Conservation (phyloP, 2,329 filamentous ascomycete species). For the Huntiella savannae region DNA sequence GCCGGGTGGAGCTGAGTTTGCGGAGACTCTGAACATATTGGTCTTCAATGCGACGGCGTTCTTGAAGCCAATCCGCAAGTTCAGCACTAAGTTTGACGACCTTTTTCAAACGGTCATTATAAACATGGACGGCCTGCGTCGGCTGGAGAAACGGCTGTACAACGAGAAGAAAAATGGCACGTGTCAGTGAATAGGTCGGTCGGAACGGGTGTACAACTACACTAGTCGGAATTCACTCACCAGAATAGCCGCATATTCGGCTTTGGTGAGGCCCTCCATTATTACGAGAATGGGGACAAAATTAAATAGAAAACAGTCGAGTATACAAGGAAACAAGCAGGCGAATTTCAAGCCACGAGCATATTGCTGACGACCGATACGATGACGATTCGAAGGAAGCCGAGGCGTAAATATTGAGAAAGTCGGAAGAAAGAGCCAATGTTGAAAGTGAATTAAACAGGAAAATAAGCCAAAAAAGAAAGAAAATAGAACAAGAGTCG, state of each 20-base stretch:
- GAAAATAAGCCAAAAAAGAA: too few species aligned
- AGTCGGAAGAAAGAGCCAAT: not conserved
- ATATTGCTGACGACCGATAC: not conserved
- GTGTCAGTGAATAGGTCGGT: not conserved
- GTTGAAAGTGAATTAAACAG: not conserved
- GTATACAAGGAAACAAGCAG: not conserved
- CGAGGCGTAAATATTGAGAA: not conserved
- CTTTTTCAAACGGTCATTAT: slow-evolving; percentile 74
- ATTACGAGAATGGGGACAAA: slow-evolving; percentile 22
- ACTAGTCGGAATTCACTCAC: slow-evolving; percentile 33
- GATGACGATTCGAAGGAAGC: not conserved
- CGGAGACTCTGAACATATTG: slow-evolving; percentile 66
- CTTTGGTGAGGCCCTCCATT: slow-evolving; percentile 63
- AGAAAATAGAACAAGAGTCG: too few species aligned
- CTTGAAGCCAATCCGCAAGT: slow-evolving; percentile 95
- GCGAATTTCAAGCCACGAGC: not conserved
- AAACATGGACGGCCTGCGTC: slow-evolving; percentile 56
- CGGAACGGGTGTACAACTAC: not conserved
- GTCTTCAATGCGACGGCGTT: slow-evolving; percentile 82
- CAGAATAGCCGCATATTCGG: slow-evolving; percentile 89
- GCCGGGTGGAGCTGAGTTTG: slow-evolving; percentile 57
- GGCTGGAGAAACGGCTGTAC: slow-evolving; percentile 62
- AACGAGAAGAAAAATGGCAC: slow-evolving; percentile 3
- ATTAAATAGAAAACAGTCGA: not conserved
- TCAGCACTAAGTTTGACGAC: slow-evolving; percentile 74